Evolutionary conservation across 345 rosid genomes (phyloP).

Genomic region (Syzygium aromaticum): DNA sequence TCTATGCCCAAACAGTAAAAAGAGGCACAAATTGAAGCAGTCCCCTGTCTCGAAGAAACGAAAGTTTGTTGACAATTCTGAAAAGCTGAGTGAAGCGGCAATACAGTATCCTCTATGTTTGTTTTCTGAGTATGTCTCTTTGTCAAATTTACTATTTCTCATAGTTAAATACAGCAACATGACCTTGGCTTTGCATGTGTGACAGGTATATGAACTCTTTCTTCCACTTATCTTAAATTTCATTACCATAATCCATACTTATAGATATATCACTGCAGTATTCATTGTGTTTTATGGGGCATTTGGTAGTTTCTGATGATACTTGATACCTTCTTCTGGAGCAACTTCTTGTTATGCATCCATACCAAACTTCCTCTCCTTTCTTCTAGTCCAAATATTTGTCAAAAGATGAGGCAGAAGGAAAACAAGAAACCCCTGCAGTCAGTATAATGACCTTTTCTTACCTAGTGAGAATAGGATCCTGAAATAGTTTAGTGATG

Average conservation of each 20-base stretch:
- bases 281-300: background rate
- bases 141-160: background rate
- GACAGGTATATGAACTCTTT: background rate
- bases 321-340: background rate
- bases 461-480: background rate
- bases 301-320: background rate
- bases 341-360: background rate
- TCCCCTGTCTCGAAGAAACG: conserved; percentile 51
- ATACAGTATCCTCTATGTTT: conserved; percentile 72
- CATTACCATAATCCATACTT: background rate
- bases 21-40: conserved; percentile 44
- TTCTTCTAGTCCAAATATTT: background rate
- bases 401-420: background rate
- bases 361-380: background rate
- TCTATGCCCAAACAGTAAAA: conserved; percentile 23
- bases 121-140: background rate
- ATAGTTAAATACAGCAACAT: background rate
- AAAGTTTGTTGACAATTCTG: conserved; percentile 36
- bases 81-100: conserved; percentile 47
- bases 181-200: background rate
- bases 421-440: background rate
- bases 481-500: background rate
- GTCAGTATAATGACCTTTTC: background rate
- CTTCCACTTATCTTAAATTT: background rate
- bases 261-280: background rate